phyloP scores from a whole-genome alignment of 2,329 filamentous ascomycete species.

The Aspergillus jensenii region DNA sequence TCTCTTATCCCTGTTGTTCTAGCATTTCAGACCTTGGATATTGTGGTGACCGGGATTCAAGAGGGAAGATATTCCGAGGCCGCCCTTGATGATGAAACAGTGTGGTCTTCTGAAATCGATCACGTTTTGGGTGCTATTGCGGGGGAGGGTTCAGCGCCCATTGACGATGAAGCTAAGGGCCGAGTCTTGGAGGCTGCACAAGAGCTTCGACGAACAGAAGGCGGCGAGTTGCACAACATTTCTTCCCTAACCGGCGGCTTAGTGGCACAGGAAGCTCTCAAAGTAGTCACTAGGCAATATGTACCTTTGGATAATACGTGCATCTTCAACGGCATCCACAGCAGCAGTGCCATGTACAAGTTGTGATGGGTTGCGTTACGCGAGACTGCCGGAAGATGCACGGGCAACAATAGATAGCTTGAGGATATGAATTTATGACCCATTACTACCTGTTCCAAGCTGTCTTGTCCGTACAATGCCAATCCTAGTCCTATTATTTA shows the following conservation, averaged over 20 bases:
- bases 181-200: conserved; percentile 57
- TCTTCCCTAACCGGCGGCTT: conserved; percentile 85
- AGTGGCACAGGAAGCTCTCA: conserved; percentile 96
- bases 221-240: conserved; percentile 89
- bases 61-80: conserved; percentile 22
- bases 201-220: conserved; percentile 73
- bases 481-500: neutral
- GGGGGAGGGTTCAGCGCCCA: conserved; percentile 46
- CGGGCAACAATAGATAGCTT: neutral
- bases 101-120: conserved; percentile 33
- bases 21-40: conserved; percentile 52
- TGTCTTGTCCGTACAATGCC: neutral
- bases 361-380: conserved; percentile 31
- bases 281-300: conserved; percentile 68
- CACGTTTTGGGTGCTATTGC: conserved; percentile 29
- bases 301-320: conserved; percentile 64
- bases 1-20: conserved; percentile 69
- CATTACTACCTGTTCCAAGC: neutral
- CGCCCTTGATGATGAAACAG: conserved; percentile 33
- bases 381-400: neutral
- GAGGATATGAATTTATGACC: conserved; percentile 5
- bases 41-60: conserved; percentile 57
- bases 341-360: conserved; percentile 54
- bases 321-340: conserved; percentile 61
- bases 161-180: conserved; percentile 50